Evolutionary conservation across 2,329 filamentous ascomycete genomes (phyloP), one percentile per base, ranked within the genome.

Genomic region (Alternaria infectoria): DNA sequence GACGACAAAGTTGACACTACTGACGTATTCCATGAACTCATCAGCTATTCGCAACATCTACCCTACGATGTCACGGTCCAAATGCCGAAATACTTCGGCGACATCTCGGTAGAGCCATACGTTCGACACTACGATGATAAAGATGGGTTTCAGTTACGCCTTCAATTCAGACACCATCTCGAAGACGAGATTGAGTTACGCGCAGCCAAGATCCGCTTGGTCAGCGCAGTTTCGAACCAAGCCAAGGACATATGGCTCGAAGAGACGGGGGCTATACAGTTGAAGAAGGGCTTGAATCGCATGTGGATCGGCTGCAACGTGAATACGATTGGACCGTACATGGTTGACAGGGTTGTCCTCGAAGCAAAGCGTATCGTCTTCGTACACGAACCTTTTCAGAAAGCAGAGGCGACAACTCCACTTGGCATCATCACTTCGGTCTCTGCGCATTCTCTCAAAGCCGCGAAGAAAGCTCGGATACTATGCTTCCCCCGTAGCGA

Each of bases 71-170:
- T 93, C 50, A 86, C 86, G 6, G 86, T 93, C 15, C 88, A 91
- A 0, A 82, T 97, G 69, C 84, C 86, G 0, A 89, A 89, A 56
- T 93, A 96, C 72, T 96, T 97, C 72, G 87, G 86, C 8, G 85
- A 89, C 19, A 81, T 96, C 5, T 83, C 88, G 45, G 82, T 97
- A 1, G 87, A 90, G 19, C 89, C 88, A 0, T 86, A 88, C 15
- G 89, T 95, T 3, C 81, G 84, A 23, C 94, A 97, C 72, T 86
- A 89, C 54, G 85, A 90, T 1, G 85, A 88, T 19, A 87, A 86
- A 67, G 95, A 98, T 77, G 90, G 91, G 13, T 95, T 96, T 68
- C 86, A 88, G 9, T 76, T 97, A 17, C 83, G 86, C 3, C 76
- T 99, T 3, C 86, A 85, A 19, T 81, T 97, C 46, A 83, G 87